These are phyloP conservation scores for Populus hybrid DNA, from an alignment of 441 rosid genomes.

Conservation along the genomic window DNA sequence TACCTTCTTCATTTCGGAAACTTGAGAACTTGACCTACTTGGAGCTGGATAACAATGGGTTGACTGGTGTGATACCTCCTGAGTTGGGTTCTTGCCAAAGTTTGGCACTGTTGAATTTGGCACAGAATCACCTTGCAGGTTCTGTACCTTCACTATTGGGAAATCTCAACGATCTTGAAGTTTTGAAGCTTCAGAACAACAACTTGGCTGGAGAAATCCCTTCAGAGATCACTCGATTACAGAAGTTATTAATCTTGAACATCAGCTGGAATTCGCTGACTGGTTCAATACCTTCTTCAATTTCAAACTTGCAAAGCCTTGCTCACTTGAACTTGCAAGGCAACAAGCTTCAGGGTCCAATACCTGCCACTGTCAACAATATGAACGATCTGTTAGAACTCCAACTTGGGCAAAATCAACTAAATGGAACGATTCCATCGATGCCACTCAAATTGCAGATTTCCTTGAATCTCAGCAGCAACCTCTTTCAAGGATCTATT, in stretches of 20 bases:
- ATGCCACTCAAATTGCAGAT: constrained; percentile 65
- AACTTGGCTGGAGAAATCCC: constrained; percentile 55
- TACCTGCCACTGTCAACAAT: constrained; percentile 40
- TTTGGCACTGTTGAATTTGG: constrained; percentile 58
- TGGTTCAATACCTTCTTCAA: constrained; percentile 57
- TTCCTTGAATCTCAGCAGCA: constrained; percentile 64
- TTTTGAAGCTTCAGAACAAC: constrained; percentile 53
- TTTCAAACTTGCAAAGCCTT: constrained; percentile 43
- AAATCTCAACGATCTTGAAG: constrained; percentile 47
- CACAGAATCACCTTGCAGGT: constrained; percentile 45
- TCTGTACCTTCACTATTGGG: constrained; percentile 39
- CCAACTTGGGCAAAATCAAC: constrained; percentile 61
- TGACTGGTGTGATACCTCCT: constrained; percentile 42
- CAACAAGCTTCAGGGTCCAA: constrained; percentile 48
- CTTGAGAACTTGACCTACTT: constrained; percentile 43
- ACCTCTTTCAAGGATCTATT: constrained; percentile 49
- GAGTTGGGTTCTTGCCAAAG: constrained; percentile 38
- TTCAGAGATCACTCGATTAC: constrained; percentile 24
- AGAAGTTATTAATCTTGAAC: constrained; percentile 35
- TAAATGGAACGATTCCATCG: constrained; percentile 46
- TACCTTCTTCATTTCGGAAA: constrained; percentile 31
- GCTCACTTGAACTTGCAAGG: constrained; percentile 43
- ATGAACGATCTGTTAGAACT: constrained; percentile 49
- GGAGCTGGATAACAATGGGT: constrained; percentile 61
- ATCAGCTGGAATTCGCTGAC: constrained; percentile 51